Percentiles rank a stretch among this genome's conserved stretches.
phyloP scores from a whole-genome alignment of 164 flowering plant genomes.

The Brasenia schreberi region DNA sequence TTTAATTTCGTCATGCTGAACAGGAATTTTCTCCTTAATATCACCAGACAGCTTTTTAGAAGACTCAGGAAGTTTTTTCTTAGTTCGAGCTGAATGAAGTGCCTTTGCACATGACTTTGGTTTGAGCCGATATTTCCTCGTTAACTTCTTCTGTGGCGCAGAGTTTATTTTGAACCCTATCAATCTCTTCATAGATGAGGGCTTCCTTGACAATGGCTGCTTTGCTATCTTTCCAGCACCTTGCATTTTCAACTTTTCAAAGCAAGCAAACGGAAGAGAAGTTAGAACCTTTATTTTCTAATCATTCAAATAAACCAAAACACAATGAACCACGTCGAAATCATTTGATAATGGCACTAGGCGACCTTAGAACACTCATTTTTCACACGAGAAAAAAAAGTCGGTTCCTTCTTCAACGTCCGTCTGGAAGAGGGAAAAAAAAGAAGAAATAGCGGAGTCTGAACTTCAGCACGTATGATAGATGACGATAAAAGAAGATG shows the following conservation, averaged over 20 bases:
- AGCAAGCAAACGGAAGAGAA: neutral
- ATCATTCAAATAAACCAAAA: neutral
- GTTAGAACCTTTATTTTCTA: neutral
- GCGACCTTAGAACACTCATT: neutral
- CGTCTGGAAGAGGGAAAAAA: neutral
- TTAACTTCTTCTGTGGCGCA: constrained; percentile 15
- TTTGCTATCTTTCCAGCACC: constrained; percentile 11
- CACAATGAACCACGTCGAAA: neutral
- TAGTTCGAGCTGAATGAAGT: constrained; percentile 15
- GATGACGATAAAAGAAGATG: neutral
- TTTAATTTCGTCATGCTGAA: neutral
- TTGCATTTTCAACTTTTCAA: constrained; percentile 12
- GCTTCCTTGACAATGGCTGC: constrained; percentile 11
- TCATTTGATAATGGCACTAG: neutral
- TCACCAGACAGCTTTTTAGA: neutral
- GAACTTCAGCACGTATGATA: neutral
- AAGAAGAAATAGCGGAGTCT: neutral
- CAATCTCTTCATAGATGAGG: constrained; percentile 12
- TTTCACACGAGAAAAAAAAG: neutral
- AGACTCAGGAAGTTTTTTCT: constrained; percentile 15
- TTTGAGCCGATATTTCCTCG: constrained; percentile 21
- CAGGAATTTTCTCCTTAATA: neutral
- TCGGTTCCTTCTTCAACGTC: neutral
- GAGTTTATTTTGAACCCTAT: constrained; percentile 16
- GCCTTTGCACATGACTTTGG: constrained; percentile 19